Base-by-base conservation (phyloP, 2,329 filamentous ascomycete genomes). In the Tolypocladium paradoxum region DNA sequence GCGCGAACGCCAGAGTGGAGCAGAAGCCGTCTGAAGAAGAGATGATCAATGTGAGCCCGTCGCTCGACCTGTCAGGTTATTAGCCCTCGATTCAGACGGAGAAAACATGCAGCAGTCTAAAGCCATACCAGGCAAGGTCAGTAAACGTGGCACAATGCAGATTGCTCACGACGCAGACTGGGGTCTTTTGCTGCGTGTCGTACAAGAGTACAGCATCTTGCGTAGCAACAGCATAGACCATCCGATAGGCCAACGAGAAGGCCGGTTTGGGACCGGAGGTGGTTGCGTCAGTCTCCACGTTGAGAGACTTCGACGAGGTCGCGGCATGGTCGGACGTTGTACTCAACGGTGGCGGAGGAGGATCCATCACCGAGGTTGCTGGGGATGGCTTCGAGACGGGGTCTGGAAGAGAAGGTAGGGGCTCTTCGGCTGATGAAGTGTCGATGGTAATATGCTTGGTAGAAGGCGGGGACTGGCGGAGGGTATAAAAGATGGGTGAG, bases 11-110 rank as follows among this genome's bases (percentile, higher is more conserved):
- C 6, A 99, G 75, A 0, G 88, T 87, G 0, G 93, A 99, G 68
- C 93, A 99, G 73, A 97, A 99, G 0, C 93, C 93, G 68, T 99
- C 93, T 0, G 93, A 96, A 0, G 93, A 99, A n/a, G 90, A 93
- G 73, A 99, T 95, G 49, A 99, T 77, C 24, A 99, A 74, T 1
- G 75, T 76, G 33, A 70, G 62, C 35, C 77, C 77, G 54, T 80
- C 76, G 51, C 67, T 76, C 46, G 76, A 75, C 74, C 75, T 76
- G 51, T 29, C 9, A 36, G 54, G 65, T 57, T 48, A 34, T 55
- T 31, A 53, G 48, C 14, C 6, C 24, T 12, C 16, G 22, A 20
- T 14, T 27, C 18, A 7, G 6, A 24, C 1, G 18, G 6, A 12
- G 16, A 6, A 29, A 14, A 29, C 7, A 18, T 31, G 34, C 34